Conservation (phyloP, 805 yeast species). For the Metschnikowia borealis region DNA sequence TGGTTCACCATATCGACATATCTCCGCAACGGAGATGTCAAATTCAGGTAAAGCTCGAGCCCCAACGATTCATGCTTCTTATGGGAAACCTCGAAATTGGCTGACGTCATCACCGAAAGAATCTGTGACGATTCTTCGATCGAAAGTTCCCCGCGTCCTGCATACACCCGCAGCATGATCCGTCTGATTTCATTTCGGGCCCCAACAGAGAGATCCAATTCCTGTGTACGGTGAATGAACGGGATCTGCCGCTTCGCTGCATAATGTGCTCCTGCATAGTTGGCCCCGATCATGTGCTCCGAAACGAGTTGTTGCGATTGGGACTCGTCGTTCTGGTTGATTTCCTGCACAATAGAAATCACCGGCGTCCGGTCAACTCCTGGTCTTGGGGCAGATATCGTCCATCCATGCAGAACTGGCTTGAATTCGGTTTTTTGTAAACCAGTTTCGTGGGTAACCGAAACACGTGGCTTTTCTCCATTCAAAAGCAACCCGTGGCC, state of each 20-base stretch:
- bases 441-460: conserved; percentile 9
- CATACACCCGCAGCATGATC: conserved; percentile 18
- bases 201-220: conserved; percentile 22
- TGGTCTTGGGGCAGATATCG: conserved; percentile 5
- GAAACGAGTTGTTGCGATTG: conserved; percentile 66
- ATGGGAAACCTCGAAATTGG: conserved; percentile 47
- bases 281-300: conserved; percentile 81
- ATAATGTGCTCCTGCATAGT: conserved; percentile 52
- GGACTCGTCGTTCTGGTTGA: conserved; percentile 22
- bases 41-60: conserved; percentile 57
- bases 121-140: conserved; percentile 42
- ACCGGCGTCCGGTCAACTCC: conserved; percentile 6
- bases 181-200: conserved; percentile 24
- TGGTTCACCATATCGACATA: conserved; percentile 52
- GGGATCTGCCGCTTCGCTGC: conserved; percentile 44
- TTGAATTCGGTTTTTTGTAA: not conserved
- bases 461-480: conserved; percentile 15
- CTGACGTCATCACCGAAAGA: conserved; percentile 47
- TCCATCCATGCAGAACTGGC: conserved; percentile 13
- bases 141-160: conserved; percentile 19
- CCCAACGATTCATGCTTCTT: conserved; percentile 61
- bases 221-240: conserved; percentile 46
- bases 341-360: conserved; percentile 11
- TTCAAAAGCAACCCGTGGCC: conserved; percentile 23
- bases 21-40: conserved; percentile 50